Evolutionary conservation across 371 early-diverging fungal genomes (phyloP).

Genomic region (Lichtheimia ramosa): DNA sequence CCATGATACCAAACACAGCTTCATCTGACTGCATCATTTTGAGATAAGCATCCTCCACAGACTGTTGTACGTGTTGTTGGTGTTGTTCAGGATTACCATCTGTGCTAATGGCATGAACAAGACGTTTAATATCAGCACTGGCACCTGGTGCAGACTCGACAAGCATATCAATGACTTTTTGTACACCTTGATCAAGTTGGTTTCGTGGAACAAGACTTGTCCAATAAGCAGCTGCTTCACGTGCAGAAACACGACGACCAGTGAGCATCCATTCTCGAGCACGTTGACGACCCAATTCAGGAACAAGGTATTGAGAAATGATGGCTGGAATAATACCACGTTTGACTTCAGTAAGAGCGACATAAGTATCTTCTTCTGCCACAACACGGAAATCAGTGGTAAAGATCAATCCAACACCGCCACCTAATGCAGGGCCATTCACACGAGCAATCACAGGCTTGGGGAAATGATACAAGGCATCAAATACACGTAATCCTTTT

Average conservation of each 20-base stretch:
- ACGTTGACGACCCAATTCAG: slow-evolving; percentile 57
- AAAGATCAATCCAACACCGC: slow-evolving; percentile 73
- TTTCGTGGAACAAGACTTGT: slow-evolving; percentile 34
- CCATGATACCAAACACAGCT: slow-evolving; percentile 66
- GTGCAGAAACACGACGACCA: slow-evolving; percentile 52
- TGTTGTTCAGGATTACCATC: slow-evolving; percentile 32
- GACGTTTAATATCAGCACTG: slow-evolving; percentile 50
- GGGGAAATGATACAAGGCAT: slow-evolving; percentile 51
- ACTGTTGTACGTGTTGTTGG: slow-evolving; percentile 28
- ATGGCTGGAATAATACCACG: slow-evolving; percentile 73
- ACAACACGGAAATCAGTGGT: slow-evolving; percentile 64
- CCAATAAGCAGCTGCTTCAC: slow-evolving; percentile 38
- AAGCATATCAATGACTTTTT: slow-evolving; percentile 42
- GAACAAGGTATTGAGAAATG: slow-evolving; percentile 70
- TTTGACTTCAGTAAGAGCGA: slow-evolving; percentile 67
- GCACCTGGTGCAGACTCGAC: slow-evolving; percentile 61
- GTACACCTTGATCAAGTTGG: slow-evolving; percentile 43
- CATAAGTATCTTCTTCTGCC: slow-evolving; percentile 45
- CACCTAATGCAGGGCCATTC: slow-evolving; percentile 75
- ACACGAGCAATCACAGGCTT: slow-evolving; percentile 67
- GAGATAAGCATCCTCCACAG: slow-evolving; percentile 46
- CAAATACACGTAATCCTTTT: slow-evolving; percentile 34
- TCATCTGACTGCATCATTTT: slow-evolving; percentile 70
- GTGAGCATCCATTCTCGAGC: slow-evolving; percentile 68
- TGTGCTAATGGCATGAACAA: slow-evolving; percentile 46